Percentiles rank a stretch among this genome's conserved stretches.
Evolutionary conservation across 768 basidiomycete species (phyloP).

Genomic region (Lenzites betulinus): DNA sequence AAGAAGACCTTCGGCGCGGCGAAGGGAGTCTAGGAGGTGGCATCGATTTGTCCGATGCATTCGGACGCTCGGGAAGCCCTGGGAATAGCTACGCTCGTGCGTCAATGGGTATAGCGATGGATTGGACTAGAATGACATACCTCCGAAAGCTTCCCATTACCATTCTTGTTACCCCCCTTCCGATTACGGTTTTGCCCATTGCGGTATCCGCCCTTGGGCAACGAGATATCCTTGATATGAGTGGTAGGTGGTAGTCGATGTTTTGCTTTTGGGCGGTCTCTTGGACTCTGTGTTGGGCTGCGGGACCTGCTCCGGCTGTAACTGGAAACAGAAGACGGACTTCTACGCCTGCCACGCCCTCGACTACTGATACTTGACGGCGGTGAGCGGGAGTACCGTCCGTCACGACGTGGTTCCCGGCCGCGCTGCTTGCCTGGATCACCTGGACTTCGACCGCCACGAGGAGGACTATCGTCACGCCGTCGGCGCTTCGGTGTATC

Average conservation of each 20-base stretch:
- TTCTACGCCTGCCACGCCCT: slow-evolving; percentile 43
- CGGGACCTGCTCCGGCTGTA: slow-evolving; percentile 57
- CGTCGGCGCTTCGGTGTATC: slow-evolving; percentile 58
- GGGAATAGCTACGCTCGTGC: slow-evolving; percentile 6
- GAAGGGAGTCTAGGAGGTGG: slow-evolving; percentile 12
- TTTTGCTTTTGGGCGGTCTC: slow-evolving; percentile 51
- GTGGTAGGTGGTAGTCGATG: slow-evolving; percentile 62
- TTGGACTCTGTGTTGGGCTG: slow-evolving; percentile 48
- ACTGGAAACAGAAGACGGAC: slow-evolving; percentile 56
- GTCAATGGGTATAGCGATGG: not conserved
- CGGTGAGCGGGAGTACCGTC: slow-evolving; percentile 33
- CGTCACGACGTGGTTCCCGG: slow-evolving; percentile 38
- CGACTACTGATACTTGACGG: slow-evolving; percentile 39
- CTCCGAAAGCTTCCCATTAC: slow-evolving; percentile 20
- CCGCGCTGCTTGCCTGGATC: slow-evolving; percentile 45
- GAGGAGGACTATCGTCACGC: slow-evolving; percentile 50
- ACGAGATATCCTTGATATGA: slow-evolving; percentile 36
- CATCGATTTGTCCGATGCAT: slow-evolving; percentile 1
- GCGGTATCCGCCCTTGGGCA: slow-evolving; percentile 21
- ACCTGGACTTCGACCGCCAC: slow-evolving; percentile 46
- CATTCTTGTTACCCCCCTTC: slow-evolving; percentile 13
- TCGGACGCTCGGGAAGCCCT: slow-evolving; percentile 11
- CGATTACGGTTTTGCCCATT: slow-evolving; percentile 17
- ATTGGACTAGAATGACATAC: slow-evolving; percentile 6
- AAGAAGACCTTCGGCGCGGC: slow-evolving; percentile 3